A percentile compares a stretch with the other conserved stretches of the same genome.
Evolutionary conservation across 1,284 basidiomycete genomes (phyloP).

Genomic region (Heterobasidion parviporum): DNA sequence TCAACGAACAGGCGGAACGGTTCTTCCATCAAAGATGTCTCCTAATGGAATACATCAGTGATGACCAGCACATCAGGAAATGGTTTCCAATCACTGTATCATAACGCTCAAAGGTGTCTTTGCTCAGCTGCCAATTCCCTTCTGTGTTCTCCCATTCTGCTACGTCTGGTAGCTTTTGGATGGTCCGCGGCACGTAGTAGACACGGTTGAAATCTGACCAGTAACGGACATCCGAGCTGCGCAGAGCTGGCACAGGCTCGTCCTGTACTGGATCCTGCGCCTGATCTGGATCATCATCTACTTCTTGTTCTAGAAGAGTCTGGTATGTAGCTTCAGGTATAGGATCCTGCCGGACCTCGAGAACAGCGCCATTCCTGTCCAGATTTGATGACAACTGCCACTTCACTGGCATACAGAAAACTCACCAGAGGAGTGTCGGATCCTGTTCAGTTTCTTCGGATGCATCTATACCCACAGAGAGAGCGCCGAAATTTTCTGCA

Average conservation of each 20-base stretch:
- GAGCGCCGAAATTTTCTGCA: slow-evolving; percentile 57
- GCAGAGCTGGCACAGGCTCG: slow-evolving; percentile 5
- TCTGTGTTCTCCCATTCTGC: slow-evolving; percentile 43
- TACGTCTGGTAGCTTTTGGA: slow-evolving; percentile 54
- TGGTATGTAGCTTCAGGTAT: slow-evolving; percentile 53
- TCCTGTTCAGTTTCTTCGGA: slow-evolving; percentile 26
- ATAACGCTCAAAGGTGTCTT: slow-evolving; percentile 42
- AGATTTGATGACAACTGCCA: background rate
- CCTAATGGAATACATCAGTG: slow-evolving; percentile 25
- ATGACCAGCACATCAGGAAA: background rate
- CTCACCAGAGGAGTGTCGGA: slow-evolving; percentile 23
- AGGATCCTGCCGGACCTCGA: slow-evolving; percentile 43
- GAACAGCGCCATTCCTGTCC: slow-evolving; percentile 41
- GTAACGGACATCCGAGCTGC: slow-evolving; percentile 39
- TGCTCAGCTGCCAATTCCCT: slow-evolving; percentile 49
- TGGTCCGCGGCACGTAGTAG: slow-evolving; percentile 53
- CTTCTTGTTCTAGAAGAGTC: slow-evolving; percentile 30
- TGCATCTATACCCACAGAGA: slow-evolving; percentile 27
- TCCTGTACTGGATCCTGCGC: slow-evolving; percentile 12
- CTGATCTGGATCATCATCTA: slow-evolving; percentile 16
- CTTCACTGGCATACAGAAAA: background rate
- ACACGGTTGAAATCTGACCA: slow-evolving; percentile 77
- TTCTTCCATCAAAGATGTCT: slow-evolving; percentile 53
- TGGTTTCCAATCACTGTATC: slow-evolving; percentile 36
- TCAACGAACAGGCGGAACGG: slow-evolving; percentile 59